Evolutionary conservation across 176 grass and related monocot genomes (phyloP).

Genomic region (Oryza glaberrima): DNA sequence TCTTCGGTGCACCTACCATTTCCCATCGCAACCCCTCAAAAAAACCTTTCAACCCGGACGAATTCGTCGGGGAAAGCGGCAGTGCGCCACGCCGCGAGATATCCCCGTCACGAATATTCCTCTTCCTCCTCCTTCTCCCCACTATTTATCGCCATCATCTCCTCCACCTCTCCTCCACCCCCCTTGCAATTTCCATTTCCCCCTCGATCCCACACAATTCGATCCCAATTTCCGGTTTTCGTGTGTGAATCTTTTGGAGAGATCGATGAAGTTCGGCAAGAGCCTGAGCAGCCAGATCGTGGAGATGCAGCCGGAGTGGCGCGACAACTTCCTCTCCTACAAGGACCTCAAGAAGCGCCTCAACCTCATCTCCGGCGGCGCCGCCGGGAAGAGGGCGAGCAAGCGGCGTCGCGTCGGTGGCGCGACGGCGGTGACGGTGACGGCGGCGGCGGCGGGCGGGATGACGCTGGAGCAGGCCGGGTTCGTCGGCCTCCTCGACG

Average conservation of each 20-base stretch:
- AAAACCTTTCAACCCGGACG: not conserved
- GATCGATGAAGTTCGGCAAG: constrained; percentile 91
- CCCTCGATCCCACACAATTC: not conserved
- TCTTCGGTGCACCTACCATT: not conserved
- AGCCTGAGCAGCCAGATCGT: constrained; percentile 92
- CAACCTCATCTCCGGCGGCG: constrained; percentile 56
- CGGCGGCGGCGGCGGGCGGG: not conserved
- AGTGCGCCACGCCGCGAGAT: not conserved
- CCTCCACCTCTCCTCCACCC: not conserved
- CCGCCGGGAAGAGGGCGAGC: constrained; percentile 27
- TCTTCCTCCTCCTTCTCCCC: not conserved
- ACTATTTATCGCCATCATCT: not conserved
- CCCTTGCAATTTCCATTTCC: not conserved
- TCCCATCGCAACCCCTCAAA: not conserved
- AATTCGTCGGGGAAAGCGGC: not conserved
- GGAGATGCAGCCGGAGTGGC: constrained; percentile 97
- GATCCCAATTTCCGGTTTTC: not conserved
- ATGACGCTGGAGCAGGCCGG: constrained; percentile 56
- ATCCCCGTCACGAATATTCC: constrained; percentile 14
- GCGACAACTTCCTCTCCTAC: constrained; percentile 95
- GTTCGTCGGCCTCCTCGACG: constrained; percentile 67
- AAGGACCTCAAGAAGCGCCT: constrained; percentile 96
- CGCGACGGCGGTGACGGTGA: not conserved
- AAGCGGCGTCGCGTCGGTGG: constrained; percentile 44
- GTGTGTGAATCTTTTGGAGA: not conserved